Percentiles rank a stretch among this genome's conserved stretches.
Evolutionary conservation across 139 green algal genomes (phyloP).

Genomic region (Picochlorum costavermella): DNA sequence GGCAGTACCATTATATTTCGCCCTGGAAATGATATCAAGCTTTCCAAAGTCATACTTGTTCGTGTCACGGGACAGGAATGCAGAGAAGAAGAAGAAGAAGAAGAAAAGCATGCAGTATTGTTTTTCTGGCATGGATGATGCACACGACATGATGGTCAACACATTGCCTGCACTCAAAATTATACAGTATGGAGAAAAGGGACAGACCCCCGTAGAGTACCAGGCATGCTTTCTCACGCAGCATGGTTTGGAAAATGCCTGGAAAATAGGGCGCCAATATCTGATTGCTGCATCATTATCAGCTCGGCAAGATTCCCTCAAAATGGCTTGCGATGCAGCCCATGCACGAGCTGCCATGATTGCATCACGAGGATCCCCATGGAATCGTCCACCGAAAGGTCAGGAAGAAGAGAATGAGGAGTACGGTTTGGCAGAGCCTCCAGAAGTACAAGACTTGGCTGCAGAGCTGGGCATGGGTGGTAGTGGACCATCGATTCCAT

Average conservation of each 20-base stretch:
- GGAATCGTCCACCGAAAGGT: neutral
- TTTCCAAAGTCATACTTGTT: conserved; percentile 1
- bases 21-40: neutral
- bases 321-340: no score
- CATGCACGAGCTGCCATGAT: no score
- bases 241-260: neutral
- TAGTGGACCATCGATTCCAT: neutral
- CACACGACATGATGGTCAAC: neutral
- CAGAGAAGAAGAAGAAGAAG: neutral
- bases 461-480: conserved; percentile 7
- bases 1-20: neutral
- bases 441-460: conserved; percentile 16
- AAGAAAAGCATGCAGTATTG: neutral
- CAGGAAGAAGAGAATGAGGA: conserved; percentile 12
- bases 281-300: neutral
- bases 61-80: neutral
- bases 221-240: neutral
- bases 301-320: no score
- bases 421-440: conserved; percentile 14
- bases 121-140: neutral
- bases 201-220: neutral
- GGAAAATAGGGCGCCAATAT: neutral
- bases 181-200: neutral
- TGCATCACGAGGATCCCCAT: neutral
- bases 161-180: neutral